Conservation (phyloP, 2,329 filamentous ascomycete species). For the Trichophyton schoenleinii region DNA sequence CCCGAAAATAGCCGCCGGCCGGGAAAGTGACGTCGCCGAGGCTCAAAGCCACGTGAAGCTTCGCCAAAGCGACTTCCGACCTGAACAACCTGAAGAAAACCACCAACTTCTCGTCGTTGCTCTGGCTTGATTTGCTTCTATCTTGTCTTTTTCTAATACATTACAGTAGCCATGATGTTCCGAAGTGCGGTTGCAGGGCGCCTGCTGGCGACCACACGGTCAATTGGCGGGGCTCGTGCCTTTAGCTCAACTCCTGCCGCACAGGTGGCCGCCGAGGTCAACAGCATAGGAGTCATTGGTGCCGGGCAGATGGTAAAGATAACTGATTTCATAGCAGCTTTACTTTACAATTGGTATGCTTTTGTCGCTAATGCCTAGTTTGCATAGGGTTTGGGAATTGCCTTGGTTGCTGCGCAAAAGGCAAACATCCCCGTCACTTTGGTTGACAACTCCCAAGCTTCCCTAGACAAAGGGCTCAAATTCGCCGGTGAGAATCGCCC, state of each 20-base stretch:
- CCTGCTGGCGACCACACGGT: constrained; percentile 22
- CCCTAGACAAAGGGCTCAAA: constrained; percentile 74
- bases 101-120: neutral
- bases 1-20: neutral
- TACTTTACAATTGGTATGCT: neutral
- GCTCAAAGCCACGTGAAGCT: constrained; percentile 3
- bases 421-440: constrained; percentile 74
- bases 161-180: constrained; percentile 20
- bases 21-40: constrained; percentile 4
- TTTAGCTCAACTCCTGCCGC: constrained; percentile 59
- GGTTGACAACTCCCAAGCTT: constrained; percentile 70
- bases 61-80: neutral
- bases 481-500: constrained; percentile 57
- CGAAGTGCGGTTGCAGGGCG: constrained; percentile 23
- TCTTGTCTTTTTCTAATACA: neutral
- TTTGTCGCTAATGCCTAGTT: constrained; percentile 4
- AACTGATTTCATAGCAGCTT: neutral
- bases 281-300: constrained; percentile 79
- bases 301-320: constrained; percentile 77
- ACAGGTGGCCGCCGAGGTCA: constrained; percentile 57
- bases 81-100: neutral
- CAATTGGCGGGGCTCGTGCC: constrained; percentile 32
- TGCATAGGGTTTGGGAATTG: constrained; percentile 77
- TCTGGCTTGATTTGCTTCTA: neutral
- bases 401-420: constrained; percentile 77